A percentile compares a stretch with the other conserved stretches of the same genome.
phyloP scores from a whole-genome alignment of 2,329 filamentous ascomycete species.

The Nakataea oryzae region DNA sequence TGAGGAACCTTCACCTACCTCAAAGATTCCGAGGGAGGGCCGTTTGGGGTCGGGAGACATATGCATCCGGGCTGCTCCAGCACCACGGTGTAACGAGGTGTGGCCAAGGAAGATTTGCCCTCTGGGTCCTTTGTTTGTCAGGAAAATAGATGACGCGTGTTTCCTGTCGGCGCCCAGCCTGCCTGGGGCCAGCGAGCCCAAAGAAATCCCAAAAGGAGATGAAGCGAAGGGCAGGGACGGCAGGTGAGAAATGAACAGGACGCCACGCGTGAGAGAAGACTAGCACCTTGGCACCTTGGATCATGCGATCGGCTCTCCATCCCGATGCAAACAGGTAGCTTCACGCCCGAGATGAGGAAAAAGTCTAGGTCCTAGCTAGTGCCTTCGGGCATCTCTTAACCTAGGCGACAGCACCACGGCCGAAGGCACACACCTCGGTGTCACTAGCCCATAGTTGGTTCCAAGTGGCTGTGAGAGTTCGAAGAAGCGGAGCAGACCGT shows the following conservation, averaged over 20 bases:
- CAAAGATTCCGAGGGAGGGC: too few species aligned
- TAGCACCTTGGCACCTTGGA: not conserved
- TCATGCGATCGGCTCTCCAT: not conserved
- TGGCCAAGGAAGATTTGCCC: not conserved
- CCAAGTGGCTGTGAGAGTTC: not conserved
- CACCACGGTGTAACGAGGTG: not conserved
- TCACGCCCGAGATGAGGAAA: not conserved
- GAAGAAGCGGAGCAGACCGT: not conserved
- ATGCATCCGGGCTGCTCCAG: not conserved
- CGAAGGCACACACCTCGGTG: not conserved
- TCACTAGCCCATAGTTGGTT: not conserved
- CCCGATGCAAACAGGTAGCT: not conserved
- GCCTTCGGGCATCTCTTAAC: not conserved
- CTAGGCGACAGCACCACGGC: not conserved
- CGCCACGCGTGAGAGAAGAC: not conserved
- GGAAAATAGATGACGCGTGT: not conserved
- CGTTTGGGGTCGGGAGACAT: not conserved
- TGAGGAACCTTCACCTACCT: too few species aligned
- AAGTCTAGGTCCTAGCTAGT: not conserved
- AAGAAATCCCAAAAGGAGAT: not conserved
- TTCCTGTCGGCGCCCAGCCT: not conserved
- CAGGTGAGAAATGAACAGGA: not conserved
- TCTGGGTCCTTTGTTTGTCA: not conserved
- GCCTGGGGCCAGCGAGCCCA: not conserved
- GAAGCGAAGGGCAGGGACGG: not conserved